Percentiles rank a stretch among this genome's conserved stretches.
Conservation (phyloP, 2,329 filamentous ascomycete genomes). For the Colletotrichum coccodes region DNA sequence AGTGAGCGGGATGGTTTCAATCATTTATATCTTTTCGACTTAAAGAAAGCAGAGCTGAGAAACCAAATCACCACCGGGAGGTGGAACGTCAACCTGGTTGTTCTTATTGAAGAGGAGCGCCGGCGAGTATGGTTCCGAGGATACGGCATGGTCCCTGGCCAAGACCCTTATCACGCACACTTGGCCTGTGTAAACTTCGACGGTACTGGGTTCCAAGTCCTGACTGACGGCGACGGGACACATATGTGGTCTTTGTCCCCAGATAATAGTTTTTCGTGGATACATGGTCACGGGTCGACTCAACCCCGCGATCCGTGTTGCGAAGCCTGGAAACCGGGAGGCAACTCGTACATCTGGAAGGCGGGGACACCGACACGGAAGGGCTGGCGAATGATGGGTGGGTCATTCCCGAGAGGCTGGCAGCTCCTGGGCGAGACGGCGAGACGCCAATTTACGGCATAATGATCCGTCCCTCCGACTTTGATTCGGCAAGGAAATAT, state of each 20-base stretch:
- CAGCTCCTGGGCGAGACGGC: not conserved
- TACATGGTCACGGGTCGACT: conserved; percentile 6
- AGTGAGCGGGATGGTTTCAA: conserved; percentile 42
- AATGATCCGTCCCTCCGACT: conserved; percentile 31
- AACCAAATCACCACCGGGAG: conserved; percentile 39
- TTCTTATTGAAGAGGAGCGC: not conserved
- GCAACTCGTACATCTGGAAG: not conserved
- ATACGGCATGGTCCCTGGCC: conserved; percentile 33
- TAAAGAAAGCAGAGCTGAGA: conserved; percentile 7
- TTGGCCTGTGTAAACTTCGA: conserved; percentile 39
- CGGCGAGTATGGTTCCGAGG: conserved; percentile 3
- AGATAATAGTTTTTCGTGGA: conserved; percentile 1
- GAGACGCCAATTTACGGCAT: not conserved
- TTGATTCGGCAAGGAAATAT: conserved; percentile 39
- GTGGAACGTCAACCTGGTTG: conserved; percentile 34
- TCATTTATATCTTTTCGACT: conserved; percentile 40
- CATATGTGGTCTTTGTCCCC: conserved; percentile 39
- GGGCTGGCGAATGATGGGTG: not conserved
- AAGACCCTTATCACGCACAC: conserved; percentile 42
- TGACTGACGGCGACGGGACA: conserved; percentile 41
- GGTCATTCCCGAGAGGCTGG: not conserved
- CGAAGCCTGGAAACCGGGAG: not conserved
- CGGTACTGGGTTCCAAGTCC: conserved; percentile 37
- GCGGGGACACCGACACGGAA: not conserved
- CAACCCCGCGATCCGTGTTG: not conserved